phyloP scores from a whole-genome alignment of 1,284 basidiomycete genomes.

The Ceratobasidium sp. region DNA sequence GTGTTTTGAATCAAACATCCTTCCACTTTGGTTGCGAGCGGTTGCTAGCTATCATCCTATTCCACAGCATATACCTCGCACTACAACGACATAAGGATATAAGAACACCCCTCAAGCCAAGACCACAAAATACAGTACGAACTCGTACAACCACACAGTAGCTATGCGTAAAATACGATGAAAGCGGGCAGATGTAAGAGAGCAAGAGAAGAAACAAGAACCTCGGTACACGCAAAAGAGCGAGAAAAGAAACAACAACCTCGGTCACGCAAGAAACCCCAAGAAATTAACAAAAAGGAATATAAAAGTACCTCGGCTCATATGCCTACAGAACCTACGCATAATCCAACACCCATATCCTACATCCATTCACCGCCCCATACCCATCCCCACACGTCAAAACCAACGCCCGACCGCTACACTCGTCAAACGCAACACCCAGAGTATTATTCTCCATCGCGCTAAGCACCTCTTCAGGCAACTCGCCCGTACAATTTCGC shows the following conservation, averaged over 20 bases:
- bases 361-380: not conserved
- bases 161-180: too few relatives aligned
- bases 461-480: constrained; percentile 31
- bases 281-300: constrained; percentile 1
- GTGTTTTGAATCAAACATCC: too few relatives aligned
- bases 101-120: too few relatives aligned
- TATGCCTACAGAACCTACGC: not conserved
- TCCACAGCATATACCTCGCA: not conserved
- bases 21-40: too few relatives aligned
- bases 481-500: constrained; percentile 24
- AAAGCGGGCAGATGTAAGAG: too few relatives aligned
- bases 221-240: not conserved
- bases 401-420: not conserved
- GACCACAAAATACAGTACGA: constrained; percentile 2
- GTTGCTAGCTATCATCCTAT: too few relatives aligned
- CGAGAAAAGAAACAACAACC: constrained; percentile 1
- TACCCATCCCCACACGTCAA: constrained; percentile 31
- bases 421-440: constrained; percentile 33
- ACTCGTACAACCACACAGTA: not conserved
- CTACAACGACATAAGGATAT: constrained; percentile 6
- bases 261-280: too few relatives aligned
- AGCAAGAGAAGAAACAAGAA: constrained; percentile 2
- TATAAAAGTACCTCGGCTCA: not conserved
- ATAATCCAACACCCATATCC: constrained; percentile 33
- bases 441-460: constrained; percentile 38